These are phyloP conservation scores for Penicillium egyptiacum DNA, from an alignment of 495 filamentous ascomycete genomes.

Conservation along the genomic window DNA sequence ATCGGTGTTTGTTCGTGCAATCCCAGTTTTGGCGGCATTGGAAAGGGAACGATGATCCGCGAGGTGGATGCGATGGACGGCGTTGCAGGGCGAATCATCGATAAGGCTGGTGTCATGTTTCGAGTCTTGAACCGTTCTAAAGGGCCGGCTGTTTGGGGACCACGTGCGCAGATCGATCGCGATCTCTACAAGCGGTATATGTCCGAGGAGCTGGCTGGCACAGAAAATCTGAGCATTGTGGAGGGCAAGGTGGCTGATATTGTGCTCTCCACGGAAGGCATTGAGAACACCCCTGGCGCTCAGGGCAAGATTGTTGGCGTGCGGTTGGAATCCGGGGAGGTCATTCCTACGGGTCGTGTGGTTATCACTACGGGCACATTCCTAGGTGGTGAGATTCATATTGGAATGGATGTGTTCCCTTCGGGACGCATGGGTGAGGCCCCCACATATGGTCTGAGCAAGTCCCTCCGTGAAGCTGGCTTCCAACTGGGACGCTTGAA, in stretches of 20 bases:
- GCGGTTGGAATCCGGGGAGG: slow-evolving; percentile 82
- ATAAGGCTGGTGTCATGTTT: slow-evolving; percentile 93
- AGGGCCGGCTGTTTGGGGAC: slow-evolving; percentile 95
- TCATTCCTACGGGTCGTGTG: slow-evolving; percentile 76
- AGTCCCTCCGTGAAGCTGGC: slow-evolving; percentile 83
- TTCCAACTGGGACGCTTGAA: slow-evolving; percentile 91
- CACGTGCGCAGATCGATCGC: slow-evolving; percentile 93
- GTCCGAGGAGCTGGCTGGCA: slow-evolving; percentile 78
- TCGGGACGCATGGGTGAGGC: slow-evolving; percentile 93
- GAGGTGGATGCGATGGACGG: slow-evolving; percentile 97
- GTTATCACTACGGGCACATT: slow-evolving; percentile 97
- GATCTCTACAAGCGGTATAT: slow-evolving; percentile 88
- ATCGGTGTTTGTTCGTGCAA: slow-evolving; percentile 98
- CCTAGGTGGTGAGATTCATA: slow-evolving; percentile 93
- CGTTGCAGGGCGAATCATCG: slow-evolving; percentile 82
- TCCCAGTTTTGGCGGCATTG: slow-evolving; percentile 94
- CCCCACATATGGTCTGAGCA: slow-evolving; percentile 90
- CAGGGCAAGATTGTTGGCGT: slow-evolving; percentile 82
- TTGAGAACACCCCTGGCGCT: slow-evolving; percentile 47
- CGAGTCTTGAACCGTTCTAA: slow-evolving; percentile 83
- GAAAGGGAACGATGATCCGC: slow-evolving; percentile 95
- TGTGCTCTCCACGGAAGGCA: slow-evolving; percentile 57
- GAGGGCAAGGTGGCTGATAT: slow-evolving; percentile 93
- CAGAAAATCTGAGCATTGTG: slow-evolving; percentile 74
- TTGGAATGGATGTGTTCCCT: slow-evolving; percentile 80